These are phyloP conservation scores for Arachnomyces sp. DNA, from an alignment of 2,329 filamentous ascomycete genomes.

Conservation along the genomic window DNA sequence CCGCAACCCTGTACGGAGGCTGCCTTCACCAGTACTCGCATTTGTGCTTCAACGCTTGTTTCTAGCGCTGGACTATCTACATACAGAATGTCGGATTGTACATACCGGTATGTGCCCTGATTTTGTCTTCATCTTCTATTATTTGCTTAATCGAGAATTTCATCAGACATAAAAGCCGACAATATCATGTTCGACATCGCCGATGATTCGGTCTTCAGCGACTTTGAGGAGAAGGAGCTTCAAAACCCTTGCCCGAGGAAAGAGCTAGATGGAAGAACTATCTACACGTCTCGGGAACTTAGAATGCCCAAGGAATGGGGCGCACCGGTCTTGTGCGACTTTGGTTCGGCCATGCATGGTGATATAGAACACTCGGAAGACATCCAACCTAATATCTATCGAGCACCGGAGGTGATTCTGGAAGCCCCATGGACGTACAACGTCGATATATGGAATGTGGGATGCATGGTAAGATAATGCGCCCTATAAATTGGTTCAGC, in stretches of 20 bases:
- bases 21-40: constrained; percentile 9
- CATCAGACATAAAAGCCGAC: constrained; percentile 38
- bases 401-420: constrained; percentile 42
- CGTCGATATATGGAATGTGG: constrained; percentile 48
- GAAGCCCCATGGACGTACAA: constrained; percentile 39
- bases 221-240: constrained; percentile 37
- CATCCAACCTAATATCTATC: constrained; percentile 26
- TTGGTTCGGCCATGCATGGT: constrained; percentile 40
- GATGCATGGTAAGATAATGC: constrained; percentile 41
- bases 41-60: constrained; percentile 7
- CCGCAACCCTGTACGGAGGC: constrained; percentile 10
- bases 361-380: constrained; percentile 10
- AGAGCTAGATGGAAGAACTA: constrained; percentile 29
- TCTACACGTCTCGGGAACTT: constrained; percentile 39
- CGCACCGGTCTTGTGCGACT: constrained; percentile 41
- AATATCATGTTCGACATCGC: constrained; percentile 41
- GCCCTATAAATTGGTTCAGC: constrained; percentile 7
- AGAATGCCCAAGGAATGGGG: constrained; percentile 25
- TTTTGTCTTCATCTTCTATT: constrained; percentile 3
- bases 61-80: constrained; percentile 38
- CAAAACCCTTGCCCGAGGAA: constrained; percentile 38
- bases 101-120: constrained; percentile 35
- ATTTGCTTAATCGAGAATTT: constrained; percentile 6
- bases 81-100: constrained; percentile 39
- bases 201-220: constrained; percentile 34